Percentiles rank a stretch among this genome's conserved stretches.
These are phyloP conservation scores for Melampsora allii-populina DNA, from an alignment of 1,284 basidiomycete genomes.

Conservation along the genomic window DNA sequence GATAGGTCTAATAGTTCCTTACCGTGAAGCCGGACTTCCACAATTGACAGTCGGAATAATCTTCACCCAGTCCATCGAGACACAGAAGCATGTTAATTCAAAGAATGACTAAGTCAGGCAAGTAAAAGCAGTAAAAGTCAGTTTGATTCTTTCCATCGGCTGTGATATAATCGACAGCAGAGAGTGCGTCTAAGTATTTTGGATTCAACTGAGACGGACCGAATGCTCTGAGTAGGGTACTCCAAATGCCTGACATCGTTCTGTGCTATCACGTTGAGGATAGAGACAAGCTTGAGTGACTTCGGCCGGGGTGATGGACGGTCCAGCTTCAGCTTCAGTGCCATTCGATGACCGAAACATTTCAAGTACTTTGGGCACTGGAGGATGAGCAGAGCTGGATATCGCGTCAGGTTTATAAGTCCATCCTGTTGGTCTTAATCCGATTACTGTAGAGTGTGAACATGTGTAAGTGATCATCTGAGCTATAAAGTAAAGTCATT, in stretches of 20 bases:
- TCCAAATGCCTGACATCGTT: conserved; percentile 14
- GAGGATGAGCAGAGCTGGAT: neutral
- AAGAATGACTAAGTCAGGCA: conserved; percentile 27
- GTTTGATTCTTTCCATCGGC: neutral
- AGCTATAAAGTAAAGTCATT: neutral
- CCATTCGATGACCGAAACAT: neutral
- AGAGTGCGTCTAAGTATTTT: neutral
- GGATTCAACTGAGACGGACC: neutral
- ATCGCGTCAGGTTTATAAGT: conserved; percentile 8
- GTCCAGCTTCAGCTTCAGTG: neutral
- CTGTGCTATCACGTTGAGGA: conserved; percentile 4
- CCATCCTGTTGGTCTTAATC: conserved; percentile 39
- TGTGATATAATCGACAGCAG: neutral
- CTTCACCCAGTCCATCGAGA: conserved; percentile 31
- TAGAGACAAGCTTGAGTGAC: conserved; percentile 3
- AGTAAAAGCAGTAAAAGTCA: neutral
- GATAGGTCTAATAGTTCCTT: neutral
- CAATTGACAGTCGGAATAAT: conserved; percentile 40
- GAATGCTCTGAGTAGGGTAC: conserved; percentile 43
- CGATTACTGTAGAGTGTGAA: conserved; percentile 27
- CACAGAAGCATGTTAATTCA: conserved; percentile 39
- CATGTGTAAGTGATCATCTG: neutral
- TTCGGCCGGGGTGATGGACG: neutral
- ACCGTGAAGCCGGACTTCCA: conserved; percentile 28
- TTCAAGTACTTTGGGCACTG: neutral